phyloP scores from a whole-genome alignment of 345 rosid species.

The Arabidopsis arenosa region DNA sequence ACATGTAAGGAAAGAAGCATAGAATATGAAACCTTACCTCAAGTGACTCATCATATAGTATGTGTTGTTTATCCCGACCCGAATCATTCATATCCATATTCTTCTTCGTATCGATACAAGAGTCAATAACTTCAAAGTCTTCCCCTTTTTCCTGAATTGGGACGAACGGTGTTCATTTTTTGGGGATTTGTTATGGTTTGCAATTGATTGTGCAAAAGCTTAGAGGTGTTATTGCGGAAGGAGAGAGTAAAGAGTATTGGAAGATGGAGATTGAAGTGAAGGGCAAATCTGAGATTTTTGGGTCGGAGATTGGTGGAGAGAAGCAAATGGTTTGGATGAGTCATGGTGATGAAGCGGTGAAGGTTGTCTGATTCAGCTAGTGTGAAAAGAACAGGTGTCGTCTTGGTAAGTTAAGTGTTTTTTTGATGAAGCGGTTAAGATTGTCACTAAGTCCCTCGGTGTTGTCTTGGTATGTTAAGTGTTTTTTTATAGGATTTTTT shows the following conservation, averaged over 20 bases:
- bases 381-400: too few species aligned
- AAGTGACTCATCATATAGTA: constrained; percentile 94
- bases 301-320: constrained; percentile 67
- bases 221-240: constrained; percentile 75
- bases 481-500: too few species aligned
- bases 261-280: constrained; percentile 88
- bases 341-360: constrained; percentile 86
- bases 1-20: neutral
- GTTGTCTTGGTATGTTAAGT: too few species aligned
- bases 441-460: too few species aligned
- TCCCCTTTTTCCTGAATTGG: neutral
- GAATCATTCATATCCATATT: constrained; percentile 37
- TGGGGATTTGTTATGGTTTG: constrained; percentile 90
- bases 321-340: constrained; percentile 96
- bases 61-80: too few species aligned
- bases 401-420: too few species aligned
- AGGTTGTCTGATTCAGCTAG: neutral
- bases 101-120: constrained; percentile 37
- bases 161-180: constrained; percentile 54
- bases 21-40: constrained; percentile 59
- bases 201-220: constrained; percentile 85
- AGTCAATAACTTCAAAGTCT: constrained; percentile 21
- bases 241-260: constrained; percentile 91
- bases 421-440: too few species aligned
- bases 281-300: constrained; percentile 59